A percentile compares a stretch with the other conserved stretches of the same genome.
phyloP scores from a whole-genome alignment of 441 rosid genomes.

The Populus hybrid region DNA sequence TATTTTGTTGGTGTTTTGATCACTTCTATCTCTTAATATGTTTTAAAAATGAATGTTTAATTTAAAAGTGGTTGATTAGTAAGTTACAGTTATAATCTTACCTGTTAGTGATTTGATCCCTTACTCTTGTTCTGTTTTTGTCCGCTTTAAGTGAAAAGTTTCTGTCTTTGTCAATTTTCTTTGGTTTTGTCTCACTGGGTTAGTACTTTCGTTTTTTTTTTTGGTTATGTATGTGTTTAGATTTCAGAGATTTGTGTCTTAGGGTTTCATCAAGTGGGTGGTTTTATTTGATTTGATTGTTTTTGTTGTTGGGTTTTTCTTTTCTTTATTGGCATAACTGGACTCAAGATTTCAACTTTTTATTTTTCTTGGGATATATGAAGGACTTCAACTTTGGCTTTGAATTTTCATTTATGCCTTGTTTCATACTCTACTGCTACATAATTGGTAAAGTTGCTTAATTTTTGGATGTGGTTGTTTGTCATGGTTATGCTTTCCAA shows the following conservation, averaged over 20 bases:
- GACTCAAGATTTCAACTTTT: not conserved
- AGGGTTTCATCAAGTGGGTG: not conserved
- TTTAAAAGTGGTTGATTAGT: not conserved
- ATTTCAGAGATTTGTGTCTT: not conserved
- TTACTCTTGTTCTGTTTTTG: not conserved
- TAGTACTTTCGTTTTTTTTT: not conserved
- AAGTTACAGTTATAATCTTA: not conserved
- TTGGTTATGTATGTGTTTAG: not conserved
- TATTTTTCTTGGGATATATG: not conserved
- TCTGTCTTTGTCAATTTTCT: not conserved
- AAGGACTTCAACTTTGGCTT: not conserved
- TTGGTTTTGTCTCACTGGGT: not conserved
- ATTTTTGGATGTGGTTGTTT: not conserved
- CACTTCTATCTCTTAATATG: not conserved
- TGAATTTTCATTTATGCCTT: not conserved
- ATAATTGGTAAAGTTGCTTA: not conserved
- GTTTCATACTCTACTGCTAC: not conserved
- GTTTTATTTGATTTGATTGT: not conserved
- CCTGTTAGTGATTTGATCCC: not conserved
- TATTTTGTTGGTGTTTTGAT: not conserved
- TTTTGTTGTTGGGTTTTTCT: not conserved
- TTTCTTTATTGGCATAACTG: not conserved
- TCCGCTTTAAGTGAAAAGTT: not conserved
- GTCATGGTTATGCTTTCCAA: not conserved
- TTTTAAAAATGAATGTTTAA: not conserved